Conservation (phyloP, 805 yeast species). For the Yarrowia hollandica region DNA sequence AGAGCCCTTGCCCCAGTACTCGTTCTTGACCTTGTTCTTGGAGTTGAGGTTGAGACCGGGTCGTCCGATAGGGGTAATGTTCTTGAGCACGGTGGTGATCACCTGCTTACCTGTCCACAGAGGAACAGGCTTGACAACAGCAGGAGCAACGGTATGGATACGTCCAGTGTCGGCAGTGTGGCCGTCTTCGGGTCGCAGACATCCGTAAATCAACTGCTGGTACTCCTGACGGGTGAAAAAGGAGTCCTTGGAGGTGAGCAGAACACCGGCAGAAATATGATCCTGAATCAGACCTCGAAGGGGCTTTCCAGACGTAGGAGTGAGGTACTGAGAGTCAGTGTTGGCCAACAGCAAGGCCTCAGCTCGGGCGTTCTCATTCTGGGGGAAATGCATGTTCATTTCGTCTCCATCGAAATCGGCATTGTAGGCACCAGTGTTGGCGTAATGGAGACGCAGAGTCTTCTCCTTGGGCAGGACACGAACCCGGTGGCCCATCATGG, state of each 20-base stretch:
- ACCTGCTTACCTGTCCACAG: constrained; percentile 99
- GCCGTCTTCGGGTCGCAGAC: constrained; percentile 96
- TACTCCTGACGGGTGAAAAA: constrained; percentile 88
- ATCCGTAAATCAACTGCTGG: constrained; percentile 90
- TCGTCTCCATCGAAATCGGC: constrained; percentile 99
- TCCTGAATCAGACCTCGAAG: constrained; percentile 98
- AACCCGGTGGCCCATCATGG: constrained; percentile 99
- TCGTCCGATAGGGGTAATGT: constrained; percentile 80
- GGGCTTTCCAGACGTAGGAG: constrained; percentile 98
- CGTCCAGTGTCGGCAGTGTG: constrained; percentile 61
- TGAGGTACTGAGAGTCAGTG: constrained; percentile 94
- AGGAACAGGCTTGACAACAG: constrained; percentile 80
- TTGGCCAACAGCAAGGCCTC: constrained; percentile 94
- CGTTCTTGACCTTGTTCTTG: constrained; percentile 86
- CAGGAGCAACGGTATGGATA: constrained; percentile 83
- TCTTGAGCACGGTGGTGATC: constrained; percentile 84
- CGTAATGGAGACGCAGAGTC: constrained; percentile 94
- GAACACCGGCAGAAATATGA: constrained; percentile 97
- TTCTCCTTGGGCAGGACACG: constrained; percentile 96
- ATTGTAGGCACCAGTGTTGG: constrained; percentile 98
- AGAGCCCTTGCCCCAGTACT: constrained; percentile 89
- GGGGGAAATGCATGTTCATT: constrained; percentile 99
- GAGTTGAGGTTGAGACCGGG: constrained; percentile 89
- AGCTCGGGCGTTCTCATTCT: constrained; percentile 93
- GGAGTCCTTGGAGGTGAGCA: constrained; percentile 92